These are phyloP conservation scores for Boletus rubropictus DNA, from an alignment of 768 basidiomycete species.

Conservation along the genomic window DNA sequence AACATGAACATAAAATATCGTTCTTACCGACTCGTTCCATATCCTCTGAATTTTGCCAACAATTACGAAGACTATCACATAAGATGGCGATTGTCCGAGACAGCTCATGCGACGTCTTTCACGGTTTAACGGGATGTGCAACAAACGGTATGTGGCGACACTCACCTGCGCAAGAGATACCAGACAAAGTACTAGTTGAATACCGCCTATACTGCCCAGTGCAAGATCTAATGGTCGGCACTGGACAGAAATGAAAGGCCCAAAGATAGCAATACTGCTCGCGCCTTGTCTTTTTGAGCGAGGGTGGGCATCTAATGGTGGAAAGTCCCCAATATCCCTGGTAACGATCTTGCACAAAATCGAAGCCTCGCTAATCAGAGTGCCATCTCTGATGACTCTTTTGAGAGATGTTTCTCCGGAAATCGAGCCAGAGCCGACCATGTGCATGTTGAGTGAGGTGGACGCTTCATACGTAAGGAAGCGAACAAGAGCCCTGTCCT, in stretches of 20 bases:
- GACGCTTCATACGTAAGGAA: constrained; percentile 84
- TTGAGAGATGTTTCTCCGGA: constrained; percentile 36
- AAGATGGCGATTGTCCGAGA: constrained; percentile 68
- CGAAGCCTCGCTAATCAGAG: constrained; percentile 33
- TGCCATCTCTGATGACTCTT: constrained; percentile 38
- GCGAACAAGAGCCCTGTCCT: constrained; percentile 59
- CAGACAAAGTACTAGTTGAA: constrained; percentile 63
- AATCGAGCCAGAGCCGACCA: constrained; percentile 45
- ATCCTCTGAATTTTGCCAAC: constrained; percentile 93
- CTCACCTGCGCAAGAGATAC: constrained; percentile 72
- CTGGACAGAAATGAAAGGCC: constrained; percentile 57
- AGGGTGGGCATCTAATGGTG: constrained; percentile 10
- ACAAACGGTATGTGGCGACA: neutral
- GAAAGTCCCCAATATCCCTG: constrained; percentile 9
- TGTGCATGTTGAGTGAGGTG: constrained; percentile 76
- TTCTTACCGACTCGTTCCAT: constrained; percentile 81
- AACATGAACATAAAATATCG: neutral
- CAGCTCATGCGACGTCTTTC: constrained; percentile 69
- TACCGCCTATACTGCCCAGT: constrained; percentile 80
- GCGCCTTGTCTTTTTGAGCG: neutral
- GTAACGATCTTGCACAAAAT: constrained; percentile 40
- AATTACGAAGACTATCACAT: constrained; percentile 71
- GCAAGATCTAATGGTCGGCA: constrained; percentile 64
- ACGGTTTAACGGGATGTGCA: neutral
- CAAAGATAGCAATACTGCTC: constrained; percentile 23